Evolutionary conservation across 148 eudicot species (phyloP).

Genomic region (Agrostemma githago): DNA sequence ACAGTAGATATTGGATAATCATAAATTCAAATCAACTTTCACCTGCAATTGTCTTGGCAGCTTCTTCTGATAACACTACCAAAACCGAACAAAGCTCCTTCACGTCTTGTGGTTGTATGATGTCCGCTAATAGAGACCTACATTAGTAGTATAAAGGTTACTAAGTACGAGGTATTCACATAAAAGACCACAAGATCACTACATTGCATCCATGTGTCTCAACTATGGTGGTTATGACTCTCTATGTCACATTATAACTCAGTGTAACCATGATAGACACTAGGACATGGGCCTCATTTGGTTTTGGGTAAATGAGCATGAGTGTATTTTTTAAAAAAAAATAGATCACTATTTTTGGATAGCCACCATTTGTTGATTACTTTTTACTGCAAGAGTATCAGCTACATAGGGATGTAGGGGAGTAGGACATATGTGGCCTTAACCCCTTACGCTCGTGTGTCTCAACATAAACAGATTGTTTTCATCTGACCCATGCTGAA

Average conservation of each 20-base stretch:
- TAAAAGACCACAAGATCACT: not conserved
- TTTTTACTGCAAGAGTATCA: not conserved
- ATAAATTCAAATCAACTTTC: slow-evolving; percentile 4
- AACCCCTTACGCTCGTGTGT: not conserved
- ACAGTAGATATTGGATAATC: slow-evolving; percentile 5
- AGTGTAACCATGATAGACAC: not conserved
- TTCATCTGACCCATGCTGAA: not conserved
- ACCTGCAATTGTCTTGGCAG: slow-evolving; percentile 81
- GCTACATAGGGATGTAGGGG: not conserved
- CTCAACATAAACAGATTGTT: not conserved
- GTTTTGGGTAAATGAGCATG: not conserved
- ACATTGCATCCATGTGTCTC: not conserved
- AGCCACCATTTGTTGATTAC: not conserved
- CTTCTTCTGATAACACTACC: slow-evolving; percentile 77
- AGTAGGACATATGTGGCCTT: not conserved
- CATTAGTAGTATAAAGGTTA: slow-evolving; percentile 24
- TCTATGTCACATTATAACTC: not conserved
- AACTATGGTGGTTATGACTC: not conserved
- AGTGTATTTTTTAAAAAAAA: not conserved
- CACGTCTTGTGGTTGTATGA: slow-evolving; percentile 88
- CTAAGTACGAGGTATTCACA: slow-evolving; percentile 14
- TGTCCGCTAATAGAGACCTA: slow-evolving; percentile 93
- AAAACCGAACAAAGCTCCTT: slow-evolving; percentile 93
- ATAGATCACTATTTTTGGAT: not conserved
- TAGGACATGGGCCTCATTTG: not conserved